Evolutionary conservation across 495 filamentous ascomycete genomes (phyloP), one percentile per base, ranked within the genome.

Genomic region (Penicillium taxi): DNA sequence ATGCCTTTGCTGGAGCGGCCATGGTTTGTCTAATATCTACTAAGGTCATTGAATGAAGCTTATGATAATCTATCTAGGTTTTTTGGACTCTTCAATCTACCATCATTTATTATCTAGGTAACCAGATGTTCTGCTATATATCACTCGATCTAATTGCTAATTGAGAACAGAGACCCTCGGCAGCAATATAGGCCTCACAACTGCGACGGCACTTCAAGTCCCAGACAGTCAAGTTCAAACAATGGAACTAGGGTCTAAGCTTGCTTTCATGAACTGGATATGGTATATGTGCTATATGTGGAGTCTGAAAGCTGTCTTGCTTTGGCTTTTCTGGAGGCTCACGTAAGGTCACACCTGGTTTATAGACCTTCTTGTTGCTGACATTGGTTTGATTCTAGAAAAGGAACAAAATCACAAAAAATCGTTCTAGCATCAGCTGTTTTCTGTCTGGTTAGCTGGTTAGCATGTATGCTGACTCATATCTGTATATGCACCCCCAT

Each of bases 241-340:
- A 5, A 37, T 54, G 30, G 34, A 42, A 6, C 40, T 48, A 1
- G 51, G 51, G 11, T 54, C 51, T 4, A 50, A 51, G 26, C 19
- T 54, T 18, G 47, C 47, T 6, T 54, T 54, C 23, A 48, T 41
- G 47, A 67, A 69, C 3, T 74, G 72, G 70, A 66, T 64, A 15
- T 53, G 62, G 6, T 77, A 76, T 40, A 63, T 64, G 1, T 61
- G 63, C 28, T 52, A 72, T n/a, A 53, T 78, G 3, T 78, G 71
- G 70, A 49, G 49, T 5, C 39, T 77, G 32, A 78, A 78, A 38
- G 52, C 64, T 2, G 62, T 68, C 42, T 54, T 74, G 46, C 56
- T 65, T 14, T 56, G 63, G 18, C 73, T 76, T 32, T 78, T 70
- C 36, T 56, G 61, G 16, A 63, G 71, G 20, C 54, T 78, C 18